Conservation (phyloP, 306 rosid species). For the Macrotyloma uniflorum region DNA sequence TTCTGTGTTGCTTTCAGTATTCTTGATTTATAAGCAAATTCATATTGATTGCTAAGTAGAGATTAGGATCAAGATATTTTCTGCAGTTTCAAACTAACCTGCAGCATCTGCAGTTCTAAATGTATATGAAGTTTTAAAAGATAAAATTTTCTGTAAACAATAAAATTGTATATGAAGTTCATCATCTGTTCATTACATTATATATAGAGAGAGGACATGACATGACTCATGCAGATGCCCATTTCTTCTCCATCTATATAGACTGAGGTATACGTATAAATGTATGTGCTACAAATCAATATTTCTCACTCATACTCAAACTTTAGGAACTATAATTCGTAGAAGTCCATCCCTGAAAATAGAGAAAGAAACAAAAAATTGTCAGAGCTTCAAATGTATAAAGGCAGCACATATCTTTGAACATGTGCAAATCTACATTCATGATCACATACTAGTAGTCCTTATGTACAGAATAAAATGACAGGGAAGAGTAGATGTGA, state of each 20-base stretch:
- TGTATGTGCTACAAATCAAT: conserved; percentile 9
- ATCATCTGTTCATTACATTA: conserved; percentile 7
- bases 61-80: too few species aligned
- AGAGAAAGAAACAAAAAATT: background rate
- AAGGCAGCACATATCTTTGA: background rate
- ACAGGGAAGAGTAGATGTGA: background rate
- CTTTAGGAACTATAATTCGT: conserved; percentile 67
- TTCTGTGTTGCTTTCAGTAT: too few species aligned
- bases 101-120: too few species aligned
- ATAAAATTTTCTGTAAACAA: background rate
- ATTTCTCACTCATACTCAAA: conserved; percentile 36
- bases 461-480: background rate
- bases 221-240: background rate
- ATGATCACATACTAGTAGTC: background rate
- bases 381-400: conserved; percentile 15
- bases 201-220: background rate
- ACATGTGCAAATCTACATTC: background rate
- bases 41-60: too few species aligned
- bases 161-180: background rate
- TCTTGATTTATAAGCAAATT: too few species aligned
- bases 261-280: background rate
- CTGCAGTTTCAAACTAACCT: too few species aligned
- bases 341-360: conserved; percentile 79
- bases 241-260: conserved; percentile 4
- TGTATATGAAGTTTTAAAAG: background rate